These are phyloP conservation scores for Suillus lakei DNA, from an alignment of 768 basidiomycete genomes.

Conservation along the genomic window DNA sequence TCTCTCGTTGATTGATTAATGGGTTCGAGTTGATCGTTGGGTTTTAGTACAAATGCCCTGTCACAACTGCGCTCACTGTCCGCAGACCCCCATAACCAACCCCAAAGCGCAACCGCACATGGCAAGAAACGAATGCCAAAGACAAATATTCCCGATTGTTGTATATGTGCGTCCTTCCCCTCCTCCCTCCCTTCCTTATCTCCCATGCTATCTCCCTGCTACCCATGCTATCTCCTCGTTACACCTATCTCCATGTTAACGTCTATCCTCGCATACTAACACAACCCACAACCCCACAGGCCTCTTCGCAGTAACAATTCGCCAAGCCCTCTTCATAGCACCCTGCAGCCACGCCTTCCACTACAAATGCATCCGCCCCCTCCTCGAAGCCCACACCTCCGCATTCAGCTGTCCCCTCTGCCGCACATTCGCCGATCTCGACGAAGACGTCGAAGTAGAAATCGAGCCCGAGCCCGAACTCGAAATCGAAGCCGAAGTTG, in stretches of 20 bases:
- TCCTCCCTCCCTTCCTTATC: neutral
- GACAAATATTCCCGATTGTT: conserved; percentile 77
- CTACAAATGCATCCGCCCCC: conserved; percentile 95
- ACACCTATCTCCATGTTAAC: no score
- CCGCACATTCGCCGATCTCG: conserved; percentile 92
- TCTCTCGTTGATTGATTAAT: neutral
- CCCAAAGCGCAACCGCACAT: conserved; percentile 16
- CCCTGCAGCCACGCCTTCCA: conserved; percentile 97
- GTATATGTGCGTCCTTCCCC: conserved; percentile 74
- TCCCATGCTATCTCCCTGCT: neutral
- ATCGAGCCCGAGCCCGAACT: conserved; percentile 37
- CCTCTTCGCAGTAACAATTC: conserved; percentile 88
- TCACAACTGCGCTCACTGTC: conserved; percentile 82
- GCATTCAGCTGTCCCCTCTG: conserved; percentile 96
- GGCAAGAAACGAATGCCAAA: conserved; percentile 38
- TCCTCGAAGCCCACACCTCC: conserved; percentile 87
- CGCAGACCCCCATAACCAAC: conserved; percentile 34
- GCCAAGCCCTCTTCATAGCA: conserved; percentile 95
- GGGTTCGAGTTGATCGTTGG: neutral
- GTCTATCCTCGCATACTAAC: conserved; percentile 12
- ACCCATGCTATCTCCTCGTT: conserved; percentile 6
- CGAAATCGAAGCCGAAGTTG: conserved; percentile 29
- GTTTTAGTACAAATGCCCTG: conserved; percentile 68
- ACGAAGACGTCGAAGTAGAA: conserved; percentile 90
- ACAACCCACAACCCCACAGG: conserved; percentile 40